Percentiles rank a stretch among this genome's conserved stretches.
These are phyloP conservation scores for Cercophora newfieldiana DNA, from an alignment of 495 filamentous ascomycete genomes.

Conservation along the genomic window DNA sequence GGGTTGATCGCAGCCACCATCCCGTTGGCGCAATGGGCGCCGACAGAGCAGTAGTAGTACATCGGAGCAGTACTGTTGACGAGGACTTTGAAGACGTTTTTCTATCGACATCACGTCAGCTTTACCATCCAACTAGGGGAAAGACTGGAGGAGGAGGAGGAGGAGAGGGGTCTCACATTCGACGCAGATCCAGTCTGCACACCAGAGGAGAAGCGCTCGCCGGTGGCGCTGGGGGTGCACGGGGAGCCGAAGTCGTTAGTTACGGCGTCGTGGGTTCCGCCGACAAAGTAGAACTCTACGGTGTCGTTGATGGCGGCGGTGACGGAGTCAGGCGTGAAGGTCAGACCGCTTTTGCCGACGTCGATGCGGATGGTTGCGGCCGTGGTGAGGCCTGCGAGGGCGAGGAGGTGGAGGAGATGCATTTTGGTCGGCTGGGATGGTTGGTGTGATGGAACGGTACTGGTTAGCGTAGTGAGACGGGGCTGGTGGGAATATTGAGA, in stretches of 20 bases:
- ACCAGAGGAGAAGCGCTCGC: conserved; percentile 34
- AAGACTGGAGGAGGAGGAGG: neutral
- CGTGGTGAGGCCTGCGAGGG: conserved; percentile 24
- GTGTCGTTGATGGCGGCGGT: conserved; percentile 50
- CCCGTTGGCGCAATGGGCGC: conserved; percentile 51
- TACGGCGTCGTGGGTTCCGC: conserved; percentile 55
- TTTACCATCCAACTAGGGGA: neutral
- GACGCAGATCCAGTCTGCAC: conserved; percentile 17
- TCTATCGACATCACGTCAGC: neutral
- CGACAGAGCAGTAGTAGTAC: conserved; percentile 51
- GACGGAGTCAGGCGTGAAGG: conserved; percentile 50
- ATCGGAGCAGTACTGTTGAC: conserved; percentile 54
- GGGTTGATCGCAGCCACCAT: conserved; percentile 56
- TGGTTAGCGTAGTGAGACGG: too few relatives aligned
- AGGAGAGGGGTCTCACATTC: neutral
- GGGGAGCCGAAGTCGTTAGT: conserved; percentile 50
- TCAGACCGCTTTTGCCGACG: conserved; percentile 43
- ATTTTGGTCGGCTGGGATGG: conserved; percentile 5
- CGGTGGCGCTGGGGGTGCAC: conserved; percentile 44
- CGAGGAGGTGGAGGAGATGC: conserved; percentile 7
- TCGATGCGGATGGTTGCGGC: conserved; percentile 43
- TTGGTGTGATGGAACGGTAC: too few relatives aligned
- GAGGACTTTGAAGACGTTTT: conserved; percentile 33
- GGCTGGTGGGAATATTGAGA: too few relatives aligned
- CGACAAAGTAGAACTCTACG: conserved; percentile 57